A percentile compares a stretch with the other conserved stretches of the same genome.
These are phyloP conservation scores for Scheffersomyces stambukii DNA, from an alignment of 1,139 yeast species.

Conservation along the genomic window DNA sequence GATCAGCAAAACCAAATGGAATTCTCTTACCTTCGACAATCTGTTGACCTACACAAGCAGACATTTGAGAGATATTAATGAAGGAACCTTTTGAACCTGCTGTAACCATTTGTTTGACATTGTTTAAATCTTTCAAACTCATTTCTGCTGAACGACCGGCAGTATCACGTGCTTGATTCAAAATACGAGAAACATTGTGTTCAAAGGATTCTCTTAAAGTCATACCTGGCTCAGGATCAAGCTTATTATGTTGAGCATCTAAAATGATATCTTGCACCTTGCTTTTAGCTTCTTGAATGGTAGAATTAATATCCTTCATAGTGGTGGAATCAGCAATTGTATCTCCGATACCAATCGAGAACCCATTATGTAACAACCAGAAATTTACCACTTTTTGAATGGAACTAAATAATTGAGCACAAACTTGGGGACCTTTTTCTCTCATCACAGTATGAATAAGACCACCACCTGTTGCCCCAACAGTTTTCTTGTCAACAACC, in stretches of 20 bases:
- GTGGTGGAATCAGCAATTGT: constrained; percentile 98
- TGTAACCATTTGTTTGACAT: constrained; percentile 98
- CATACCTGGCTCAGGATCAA: constrained; percentile 99
- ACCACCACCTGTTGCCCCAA: constrained; percentile 98
- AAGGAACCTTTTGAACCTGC: constrained; percentile 99
- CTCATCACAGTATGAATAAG: constrained; percentile 94
- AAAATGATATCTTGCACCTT: constrained; percentile 90
- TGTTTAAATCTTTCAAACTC: constrained; percentile 87
- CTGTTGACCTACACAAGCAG: constrained; percentile 99
- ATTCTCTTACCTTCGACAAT: constrained; percentile 99
- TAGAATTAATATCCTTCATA: constrained; percentile 87
- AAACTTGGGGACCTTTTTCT: constrained; percentile 89
- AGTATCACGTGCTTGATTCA: constrained; percentile 98
- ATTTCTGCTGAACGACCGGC: constrained; percentile 99
- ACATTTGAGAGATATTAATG: constrained; percentile 98
- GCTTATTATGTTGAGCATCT: constrained; percentile 83
- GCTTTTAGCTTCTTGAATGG: constrained; percentile 87
- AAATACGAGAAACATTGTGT: constrained; percentile 90
- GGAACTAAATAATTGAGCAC: constrained; percentile 89
- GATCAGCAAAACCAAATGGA: constrained; percentile 93
- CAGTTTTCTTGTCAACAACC: constrained; percentile 95
- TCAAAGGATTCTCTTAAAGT: constrained; percentile 97
- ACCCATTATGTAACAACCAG: constrained; percentile 95
- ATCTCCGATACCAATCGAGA: constrained; percentile 99
- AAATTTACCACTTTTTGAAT: constrained; percentile 93